These are phyloP conservation scores for Cryphonectria carpinicola DNA, from an alignment of 2,329 filamentous ascomycete genomes.

Conservation along the genomic window DNA sequence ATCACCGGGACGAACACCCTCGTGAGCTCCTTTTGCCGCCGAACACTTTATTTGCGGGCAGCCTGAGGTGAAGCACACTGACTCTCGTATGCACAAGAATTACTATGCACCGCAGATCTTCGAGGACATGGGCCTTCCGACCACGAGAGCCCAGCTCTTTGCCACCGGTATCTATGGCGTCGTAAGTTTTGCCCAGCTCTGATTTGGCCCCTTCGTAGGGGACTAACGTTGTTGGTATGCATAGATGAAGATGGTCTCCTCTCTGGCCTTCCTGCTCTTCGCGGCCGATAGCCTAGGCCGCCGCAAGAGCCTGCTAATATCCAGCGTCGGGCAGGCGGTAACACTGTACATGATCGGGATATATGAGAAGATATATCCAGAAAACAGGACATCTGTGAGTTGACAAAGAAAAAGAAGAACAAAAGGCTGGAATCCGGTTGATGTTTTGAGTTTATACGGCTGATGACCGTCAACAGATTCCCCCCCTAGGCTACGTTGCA, in stretches of 20 bases:
- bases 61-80: not conserved
- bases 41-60: not conserved
- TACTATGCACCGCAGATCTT: slow-evolving; percentile 76
- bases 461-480: slow-evolving; percentile 45
- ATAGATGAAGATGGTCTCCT: slow-evolving; percentile 61
- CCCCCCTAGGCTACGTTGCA: slow-evolving; percentile 70
- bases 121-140: slow-evolving; percentile 61
- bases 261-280: slow-evolving; percentile 67
- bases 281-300: slow-evolving; percentile 72
- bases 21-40: not conserved
- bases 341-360: slow-evolving; percentile 41
- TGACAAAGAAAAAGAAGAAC: not conserved
- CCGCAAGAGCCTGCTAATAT: slow-evolving; percentile 64
- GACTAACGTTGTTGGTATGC: not conserved
- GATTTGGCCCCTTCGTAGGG: not conserved
- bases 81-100: slow-evolving; percentile 44
- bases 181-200: slow-evolving; percentile 40
- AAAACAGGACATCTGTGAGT: slow-evolving; percentile 3
- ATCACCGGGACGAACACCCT: slow-evolving; percentile 24
- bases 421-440: no score
- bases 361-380: slow-evolving; percentile 10
- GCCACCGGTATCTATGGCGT: slow-evolving; percentile 76
- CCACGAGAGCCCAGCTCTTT: slow-evolving; percentile 63
- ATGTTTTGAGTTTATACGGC: not conserved
- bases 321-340: slow-evolving; percentile 62